Base-by-base conservation (phyloP, 495 filamentous ascomycete species). In the Bombardia bombarda region DNA sequence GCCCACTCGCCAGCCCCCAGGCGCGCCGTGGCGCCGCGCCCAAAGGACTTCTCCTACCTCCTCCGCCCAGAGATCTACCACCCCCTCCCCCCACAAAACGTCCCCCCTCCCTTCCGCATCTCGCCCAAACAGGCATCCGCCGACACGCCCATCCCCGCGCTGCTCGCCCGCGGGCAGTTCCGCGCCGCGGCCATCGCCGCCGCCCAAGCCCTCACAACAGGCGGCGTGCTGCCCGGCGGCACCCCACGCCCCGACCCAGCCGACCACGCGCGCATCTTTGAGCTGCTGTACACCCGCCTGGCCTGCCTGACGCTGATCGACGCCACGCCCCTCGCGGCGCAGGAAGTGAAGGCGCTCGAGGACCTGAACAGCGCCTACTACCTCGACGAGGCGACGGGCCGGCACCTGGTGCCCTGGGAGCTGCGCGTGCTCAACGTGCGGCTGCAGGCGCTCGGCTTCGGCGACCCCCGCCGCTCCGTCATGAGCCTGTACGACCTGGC, bases 401-500 rank as follows among this genome's bases (percentile, higher is more conserved):
- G 48, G 10, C 80, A 83, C 60, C 70, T 90, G 3, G 82, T 86
- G 0, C 90, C 90, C 7, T 98, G 92, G 92, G 80, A 83, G 37
- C 72, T 98, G 35, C 75, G 90, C 4, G 75, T 95, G 2, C 68
- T 96, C 8, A 80, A 78, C 2, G 83, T 95, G 18, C 71, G 90
- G 3, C 71, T 97, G 24, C 87, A 94, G 52, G 84, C 83, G 12
- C 78, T 95, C 28, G 87, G 84, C 1, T 90, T 86, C 51, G 81
- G 78, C 13, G 92, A 96, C 62, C 73, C 80, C 30, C 73, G 89
- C n/a, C 72, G 87, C 39, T 81, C 82, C n/a, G 80, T 98, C 30
- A 86, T 84, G 60, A 82, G 81, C 18, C 84, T 92, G 55, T 96
- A 95, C 56, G 89, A 94, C 43, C 72, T 98, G 1, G 92, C 80